Evolutionary conservation across 2,329 filamentous ascomycete genomes (phyloP).

Genomic region (Fusarium tricinctum): DNA sequence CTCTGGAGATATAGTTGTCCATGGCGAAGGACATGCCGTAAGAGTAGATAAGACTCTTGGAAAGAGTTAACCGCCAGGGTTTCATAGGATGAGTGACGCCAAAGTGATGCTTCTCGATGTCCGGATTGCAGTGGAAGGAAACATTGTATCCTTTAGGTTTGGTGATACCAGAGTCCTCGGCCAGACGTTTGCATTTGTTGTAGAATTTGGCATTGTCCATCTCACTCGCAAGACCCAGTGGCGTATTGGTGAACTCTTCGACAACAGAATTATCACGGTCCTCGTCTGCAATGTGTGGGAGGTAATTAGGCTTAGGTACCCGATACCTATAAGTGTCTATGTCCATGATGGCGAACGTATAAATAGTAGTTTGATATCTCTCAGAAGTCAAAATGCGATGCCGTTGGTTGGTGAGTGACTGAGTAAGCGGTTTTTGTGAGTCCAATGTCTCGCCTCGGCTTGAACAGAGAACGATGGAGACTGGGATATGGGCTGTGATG

Average conservation of each 20-base stretch:
- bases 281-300: conserved; percentile 67
- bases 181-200: conserved; percentile 69
- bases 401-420: conserved; percentile 21
- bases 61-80: conserved; percentile 94
- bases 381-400: conserved; percentile 10
- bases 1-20: conserved; percentile 90
- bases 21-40: conserved; percentile 98
- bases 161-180: conserved; percentile 76
- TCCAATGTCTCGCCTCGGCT: background rate
- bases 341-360: conserved; percentile 50
- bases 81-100: conserved; percentile 99
- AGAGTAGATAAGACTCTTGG: conserved; percentile 92
- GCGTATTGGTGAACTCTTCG: conserved; percentile 63
- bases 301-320: conserved; percentile 71
- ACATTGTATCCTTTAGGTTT: conserved; percentile 89
- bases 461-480: conserved; percentile 1
- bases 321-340: conserved; percentile 66
- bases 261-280: conserved; percentile 67
- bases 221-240: conserved; percentile 65
- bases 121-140: conserved; percentile 94
- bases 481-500: background rate
- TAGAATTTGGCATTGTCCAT: conserved; percentile 70
- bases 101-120: conserved; percentile 97
- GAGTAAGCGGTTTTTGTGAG: conserved; percentile 22
- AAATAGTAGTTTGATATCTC: conserved; percentile 2